These are phyloP conservation scores for Kwoniella botswanensis DNA, from an alignment of 768 basidiomycete species.

Conservation along the genomic window DNA sequence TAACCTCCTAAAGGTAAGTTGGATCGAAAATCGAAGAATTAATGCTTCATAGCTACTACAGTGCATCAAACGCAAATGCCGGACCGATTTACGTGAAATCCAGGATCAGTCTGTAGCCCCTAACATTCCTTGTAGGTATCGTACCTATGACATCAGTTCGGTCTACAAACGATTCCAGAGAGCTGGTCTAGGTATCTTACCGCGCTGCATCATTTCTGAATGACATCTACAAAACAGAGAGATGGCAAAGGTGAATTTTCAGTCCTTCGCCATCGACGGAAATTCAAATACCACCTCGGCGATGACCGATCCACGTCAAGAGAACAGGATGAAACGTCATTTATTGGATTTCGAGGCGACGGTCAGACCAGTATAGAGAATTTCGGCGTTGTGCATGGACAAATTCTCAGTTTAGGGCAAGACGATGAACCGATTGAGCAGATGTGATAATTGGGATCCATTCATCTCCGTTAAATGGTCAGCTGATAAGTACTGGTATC, in stretches of 20 bases:
- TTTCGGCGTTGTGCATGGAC: neutral
- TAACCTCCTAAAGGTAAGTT: too few relatives aligned
- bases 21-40: too few relatives aligned
- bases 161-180: neutral
- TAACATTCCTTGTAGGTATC: neutral
- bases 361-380: neutral
- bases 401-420: neutral
- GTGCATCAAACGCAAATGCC: neutral
- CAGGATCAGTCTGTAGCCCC: neutral
- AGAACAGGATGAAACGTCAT: constrained; percentile 4
- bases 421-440: neutral
- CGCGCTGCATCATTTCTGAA: too few relatives aligned
- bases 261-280: neutral
- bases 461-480: neutral
- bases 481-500: neutral
- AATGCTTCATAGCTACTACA: too few relatives aligned
- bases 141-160: neutral
- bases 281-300: neutral
- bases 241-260: neutral
- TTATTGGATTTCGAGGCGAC: neutral
- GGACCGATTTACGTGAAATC: neutral
- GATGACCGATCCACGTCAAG: neutral
- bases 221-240: too few relatives aligned
- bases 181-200: neutral
- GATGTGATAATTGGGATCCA: neutral